Conservation (phyloP, 495 filamentous ascomycete genomes). For the Entonaema liquescens region DNA sequence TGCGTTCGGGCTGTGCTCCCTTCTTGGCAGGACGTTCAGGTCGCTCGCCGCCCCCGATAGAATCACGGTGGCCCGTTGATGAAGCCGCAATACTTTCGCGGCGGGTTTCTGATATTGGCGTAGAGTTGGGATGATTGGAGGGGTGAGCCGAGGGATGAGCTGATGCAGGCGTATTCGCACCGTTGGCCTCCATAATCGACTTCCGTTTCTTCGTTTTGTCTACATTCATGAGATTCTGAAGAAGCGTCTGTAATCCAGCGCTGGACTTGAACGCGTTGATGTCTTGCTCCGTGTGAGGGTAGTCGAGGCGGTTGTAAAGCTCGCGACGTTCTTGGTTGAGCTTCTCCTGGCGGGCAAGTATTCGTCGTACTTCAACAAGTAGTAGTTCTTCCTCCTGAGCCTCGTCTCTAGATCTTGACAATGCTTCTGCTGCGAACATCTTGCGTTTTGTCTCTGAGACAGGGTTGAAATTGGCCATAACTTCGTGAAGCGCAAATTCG, state of each 20-base stretch:
- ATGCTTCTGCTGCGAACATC: constrained; percentile 78
- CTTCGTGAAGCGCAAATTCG: constrained; percentile 82
- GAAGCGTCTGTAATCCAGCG: constrained; percentile 77
- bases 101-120: constrained; percentile 52
- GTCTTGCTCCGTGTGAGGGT: constrained; percentile 71
- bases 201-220: constrained; percentile 88
- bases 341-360: constrained; percentile 79
- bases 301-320: constrained; percentile 86
- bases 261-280: constrained; percentile 80
- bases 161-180: constrained; percentile 55
- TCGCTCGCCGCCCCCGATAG: constrained; percentile 55
- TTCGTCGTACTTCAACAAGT: constrained; percentile 87
- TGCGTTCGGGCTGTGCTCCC: constrained; percentile 62
- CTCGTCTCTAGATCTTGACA: constrained; percentile 84
- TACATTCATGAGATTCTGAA: constrained; percentile 77
- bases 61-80: constrained; percentile 55
- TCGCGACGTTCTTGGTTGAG: constrained; percentile 88
- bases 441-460: constrained; percentile 80
- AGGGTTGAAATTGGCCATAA: constrained; percentile 85
- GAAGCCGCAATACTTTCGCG: constrained; percentile 61
- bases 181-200: constrained; percentile 67
- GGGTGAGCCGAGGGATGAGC: constrained; percentile 45
- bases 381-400: constrained; percentile 90
- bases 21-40: constrained; percentile 61
- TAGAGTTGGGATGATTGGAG: constrained; percentile 46